Evolutionary conservation across 805 yeast genomes (phyloP), one percentile per base, ranked within the genome.

Genomic region (Suhomyces vadensis): DNA sequence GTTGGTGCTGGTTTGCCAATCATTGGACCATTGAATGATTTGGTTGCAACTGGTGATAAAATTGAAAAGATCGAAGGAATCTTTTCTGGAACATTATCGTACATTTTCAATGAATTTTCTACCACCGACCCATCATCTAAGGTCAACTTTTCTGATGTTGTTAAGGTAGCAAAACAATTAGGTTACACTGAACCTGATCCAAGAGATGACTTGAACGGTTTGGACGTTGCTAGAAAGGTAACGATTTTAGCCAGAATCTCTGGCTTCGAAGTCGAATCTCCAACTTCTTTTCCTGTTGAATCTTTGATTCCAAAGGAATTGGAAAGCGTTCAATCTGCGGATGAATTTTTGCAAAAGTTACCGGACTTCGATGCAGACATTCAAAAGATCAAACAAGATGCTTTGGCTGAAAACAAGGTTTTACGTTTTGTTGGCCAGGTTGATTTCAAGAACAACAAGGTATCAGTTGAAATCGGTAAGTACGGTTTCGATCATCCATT

Each of bases 181-280:
- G 99, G 99, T 41, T 94, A 89, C 78, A 92, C 97, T 33, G 99
- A 94, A 71, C 99, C 99, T 39, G 99, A 94, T 67, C 99, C 99
- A 67, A 85, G 99, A 71, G 99, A 94, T 66, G 99, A 94, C 64
- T 80, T 94, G 67, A 94, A 92, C 67, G 99, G 99, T 43, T 78
- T 94, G 64, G 99, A 94, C 63, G 97, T 94, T 49, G 99, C 99
- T 35, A 85, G 99, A 78, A 94, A 94, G 69, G 97, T 94, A 23
- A 90, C 99, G 20, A 94, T 94, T 53, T 79, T 94, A 51, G 96
- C 97, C 37, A 86, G 99, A 75, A 78, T 94, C 42, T 77, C 97
- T 11, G 99, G 99, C 2, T 77, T 86, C 43, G 72, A 80, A 47
- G 87, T 94, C 29, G 85, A 84, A 62, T 84, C 94, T 9, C 95